Percentiles rank a stretch among this genome's conserved stretches.
These are phyloP conservation scores for Otatea glauca DNA, from an alignment of 176 grass and related monocot genomes.

Conservation along the genomic window DNA sequence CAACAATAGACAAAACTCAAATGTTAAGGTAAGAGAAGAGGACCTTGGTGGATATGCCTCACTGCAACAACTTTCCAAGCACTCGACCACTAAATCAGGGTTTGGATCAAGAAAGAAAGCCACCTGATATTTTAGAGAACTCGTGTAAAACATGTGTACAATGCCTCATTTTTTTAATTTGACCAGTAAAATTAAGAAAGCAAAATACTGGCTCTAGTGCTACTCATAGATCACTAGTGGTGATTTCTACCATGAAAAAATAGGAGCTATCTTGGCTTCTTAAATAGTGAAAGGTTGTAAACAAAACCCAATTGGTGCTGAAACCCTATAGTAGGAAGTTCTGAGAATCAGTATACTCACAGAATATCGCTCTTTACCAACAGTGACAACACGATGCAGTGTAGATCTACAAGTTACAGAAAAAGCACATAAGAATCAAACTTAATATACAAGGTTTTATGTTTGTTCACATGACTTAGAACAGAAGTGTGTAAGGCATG, in stretches of 20 bases:
- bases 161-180: neutral
- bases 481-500: too few species aligned
- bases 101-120: neutral
- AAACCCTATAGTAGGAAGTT: neutral
- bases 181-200: neutral
- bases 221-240: neutral
- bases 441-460: too few species aligned
- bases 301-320: neutral
- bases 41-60: conserved; percentile 70
- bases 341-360: neutral
- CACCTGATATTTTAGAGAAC: neutral
- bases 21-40: neutral
- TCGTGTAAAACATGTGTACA: neutral
- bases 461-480: too few species aligned
- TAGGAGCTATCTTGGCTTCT: neutral
- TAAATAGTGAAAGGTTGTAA: neutral
- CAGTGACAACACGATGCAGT: conserved; percentile 60
- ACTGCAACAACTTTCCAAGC: conserved; percentile 69
- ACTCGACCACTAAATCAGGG: conserved; percentile 53
- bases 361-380: conserved; percentile 6
- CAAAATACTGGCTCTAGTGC: neutral
- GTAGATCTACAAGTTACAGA: too few species aligned
- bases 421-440: too few species aligned
- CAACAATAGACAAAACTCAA: neutral
- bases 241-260: neutral